Evolutionary conservation across 164 flowering plant genomes (phyloP), one percentile per base, ranked within the genome.

Genomic region (Berberis vulgaris): DNA sequence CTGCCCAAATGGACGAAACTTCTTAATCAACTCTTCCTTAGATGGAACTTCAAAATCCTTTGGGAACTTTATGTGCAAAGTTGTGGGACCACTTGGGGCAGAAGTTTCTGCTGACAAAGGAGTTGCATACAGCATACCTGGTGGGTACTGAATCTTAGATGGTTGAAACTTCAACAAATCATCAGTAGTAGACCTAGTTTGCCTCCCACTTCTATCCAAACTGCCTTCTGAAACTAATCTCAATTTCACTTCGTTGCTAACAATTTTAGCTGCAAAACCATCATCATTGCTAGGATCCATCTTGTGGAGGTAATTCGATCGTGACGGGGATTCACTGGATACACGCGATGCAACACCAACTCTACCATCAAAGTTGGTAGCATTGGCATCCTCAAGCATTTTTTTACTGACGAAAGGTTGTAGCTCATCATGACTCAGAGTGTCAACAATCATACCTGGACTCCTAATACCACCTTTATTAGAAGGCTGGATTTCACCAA

Each of bases 41-140:
- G 26, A 26, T 26, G 78, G 81, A 26, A 72, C 43, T 45, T 49
- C 55, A 53, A 67, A 70, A 70, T 69, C 65, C 64, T 65, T 69
- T n/a, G 78, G 78, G 65, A 74, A 74, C 62, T 74, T 74, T 72
- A 77, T 74, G 64, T 58, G 66, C 72, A 74, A 59, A 64, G 61
- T 10, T 42, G 67, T 45, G 43, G 67, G 66, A 38, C n/a, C 41
- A 42, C 39, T 42, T 39, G 63, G 39, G 8, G 7, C 55, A 43
- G 57, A 43, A 50, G 45, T 44, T 9, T 54, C 56, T 38, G 38
- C 57, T 42, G 38, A 7, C 60, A 56, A 50, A 46, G 69, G 66
- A 57, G 57, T 56, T 61, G 69, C 60, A 65, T 61, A 54, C 10
- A 42, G 44, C 13, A 45, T 41, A 49, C 7, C 65, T 45, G 5